A percentile compares a stretch with the other conserved stretches of the same genome.
Conservation (phyloP, 2,329 filamentous ascomycete genomes). For the Fonsecaea multimorphosa region DNA sequence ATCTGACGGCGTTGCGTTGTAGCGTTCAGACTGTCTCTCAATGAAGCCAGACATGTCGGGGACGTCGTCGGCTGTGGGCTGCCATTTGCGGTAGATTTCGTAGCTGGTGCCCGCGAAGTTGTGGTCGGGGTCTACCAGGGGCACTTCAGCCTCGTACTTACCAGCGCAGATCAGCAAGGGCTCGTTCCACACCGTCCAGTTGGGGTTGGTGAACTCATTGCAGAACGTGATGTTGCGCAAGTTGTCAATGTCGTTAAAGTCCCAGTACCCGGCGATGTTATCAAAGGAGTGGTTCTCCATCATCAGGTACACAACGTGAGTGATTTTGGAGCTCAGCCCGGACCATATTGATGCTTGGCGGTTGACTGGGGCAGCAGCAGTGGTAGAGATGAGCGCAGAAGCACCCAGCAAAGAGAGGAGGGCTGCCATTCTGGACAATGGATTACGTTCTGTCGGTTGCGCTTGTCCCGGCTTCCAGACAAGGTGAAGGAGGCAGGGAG, state of each 20-base stretch:
- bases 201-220: constrained; percentile 34
- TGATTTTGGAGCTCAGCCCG: constrained; percentile 32
- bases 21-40: constrained; percentile 31
- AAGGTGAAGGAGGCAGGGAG: not conserved
- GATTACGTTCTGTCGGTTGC: not conserved
- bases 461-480: not conserved
- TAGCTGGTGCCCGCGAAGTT: constrained; percentile 33
- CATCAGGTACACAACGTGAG: constrained; percentile 29
- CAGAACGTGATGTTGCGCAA: constrained; percentile 27
- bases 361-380: constrained; percentile 19
- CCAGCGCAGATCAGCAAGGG: constrained; percentile 30
- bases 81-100: constrained; percentile 35
- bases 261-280: constrained; percentile 33
- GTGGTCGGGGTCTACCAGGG: constrained; percentile 30
- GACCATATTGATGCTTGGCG: constrained; percentile 21
- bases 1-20: constrained; percentile 32
- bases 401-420: constrained; percentile 19
- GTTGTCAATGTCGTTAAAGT: constrained; percentile 31
- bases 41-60: constrained; percentile 35
- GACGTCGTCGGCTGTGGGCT: constrained; percentile 24
- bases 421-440: constrained; percentile 16
- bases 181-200: constrained; percentile 33
- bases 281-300: constrained; percentile 33
- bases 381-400: constrained; percentile 23
- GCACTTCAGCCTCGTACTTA: constrained; percentile 29